Percentiles rank a stretch among this genome's conserved stretches.
Conservation (phyloP, 371 early-diverging fungal species). For the Batrachochytrium dendrobatidis region DNA sequence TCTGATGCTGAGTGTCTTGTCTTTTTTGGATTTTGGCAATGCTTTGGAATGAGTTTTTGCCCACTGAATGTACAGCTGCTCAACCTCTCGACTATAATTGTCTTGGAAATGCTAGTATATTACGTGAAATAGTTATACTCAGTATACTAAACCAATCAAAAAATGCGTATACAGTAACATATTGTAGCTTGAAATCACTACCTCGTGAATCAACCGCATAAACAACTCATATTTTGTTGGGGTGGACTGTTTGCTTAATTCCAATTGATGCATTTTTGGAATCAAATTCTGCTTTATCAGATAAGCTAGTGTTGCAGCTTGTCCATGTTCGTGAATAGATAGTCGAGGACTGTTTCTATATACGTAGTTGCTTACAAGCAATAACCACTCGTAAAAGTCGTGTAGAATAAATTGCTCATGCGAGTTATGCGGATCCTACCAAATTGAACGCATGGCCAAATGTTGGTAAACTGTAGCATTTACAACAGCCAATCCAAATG, state of each 20-base stretch:
- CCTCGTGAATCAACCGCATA: not conserved
- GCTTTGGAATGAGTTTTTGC: constrained; percentile 10
- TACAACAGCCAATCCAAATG: too few relatives aligned
- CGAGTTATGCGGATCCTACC: constrained; percentile 29
- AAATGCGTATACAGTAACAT: not conserved
- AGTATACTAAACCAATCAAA: not conserved
- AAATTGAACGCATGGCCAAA: too few relatives aligned
- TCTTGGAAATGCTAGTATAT: constrained; percentile 10
- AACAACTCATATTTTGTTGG: not conserved
- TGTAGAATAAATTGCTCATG: constrained; percentile 22
- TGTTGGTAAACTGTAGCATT: too few relatives aligned
- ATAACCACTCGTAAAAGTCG: constrained; percentile 31
- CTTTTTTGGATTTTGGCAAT: constrained; percentile 12
- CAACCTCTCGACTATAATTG: constrained; percentile 3
- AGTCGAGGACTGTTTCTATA: constrained; percentile 19
- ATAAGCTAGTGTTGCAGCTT: constrained; percentile 22
- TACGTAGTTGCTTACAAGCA: constrained; percentile 24
- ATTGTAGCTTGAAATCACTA: not conserved
- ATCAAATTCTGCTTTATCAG: constrained; percentile 30
- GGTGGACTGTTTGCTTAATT: not conserved
- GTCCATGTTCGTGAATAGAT: constrained; percentile 23
- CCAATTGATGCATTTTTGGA: not conserved
- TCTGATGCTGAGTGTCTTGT: constrained; percentile 29
- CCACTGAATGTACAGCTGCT: constrained; percentile 20
- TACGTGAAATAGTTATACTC: constrained; percentile 6